Percentiles rank a stretch among this genome's conserved stretches.
Evolutionary conservation across 495 filamentous ascomycete species (phyloP).

Genomic region (Symbiotaphrina buchneri): DNA sequence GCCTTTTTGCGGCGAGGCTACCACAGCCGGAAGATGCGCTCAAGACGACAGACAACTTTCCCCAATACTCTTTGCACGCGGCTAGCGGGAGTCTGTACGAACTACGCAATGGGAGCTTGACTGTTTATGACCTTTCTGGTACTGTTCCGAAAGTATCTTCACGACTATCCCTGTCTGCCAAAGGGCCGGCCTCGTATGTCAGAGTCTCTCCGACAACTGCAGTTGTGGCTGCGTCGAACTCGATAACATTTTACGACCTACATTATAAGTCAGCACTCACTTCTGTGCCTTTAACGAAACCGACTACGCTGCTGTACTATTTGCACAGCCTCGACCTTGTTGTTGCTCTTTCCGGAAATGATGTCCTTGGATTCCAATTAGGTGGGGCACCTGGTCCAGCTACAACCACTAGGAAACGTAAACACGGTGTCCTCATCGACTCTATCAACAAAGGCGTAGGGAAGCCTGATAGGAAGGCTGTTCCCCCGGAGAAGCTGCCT

Average conservation of each 20-base stretch:
- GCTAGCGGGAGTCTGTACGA: constrained; percentile 30
- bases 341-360: constrained; percentile 1
- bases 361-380: constrained; percentile 1
- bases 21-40: too few relatives aligned
- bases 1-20: too few relatives aligned
- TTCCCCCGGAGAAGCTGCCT: too few relatives aligned
- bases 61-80: constrained; percentile 32
- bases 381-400: background rate
- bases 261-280: constrained; percentile 13
- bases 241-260: constrained; percentile 13
- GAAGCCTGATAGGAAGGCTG: too few relatives aligned
- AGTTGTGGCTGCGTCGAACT: constrained; percentile 7
- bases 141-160: constrained; percentile 17
- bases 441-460: too few relatives aligned
- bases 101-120: constrained; percentile 18
- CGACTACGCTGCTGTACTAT: constrained; percentile 2
- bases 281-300: constrained; percentile 3
- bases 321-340: background rate
- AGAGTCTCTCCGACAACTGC: constrained; percentile 13
- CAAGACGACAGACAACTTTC: too few relatives aligned
- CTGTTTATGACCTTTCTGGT: constrained; percentile 24
- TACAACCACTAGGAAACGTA: background rate
- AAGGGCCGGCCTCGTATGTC: constrained; percentile 15
- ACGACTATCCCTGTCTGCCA: constrained; percentile 3
- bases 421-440: too few relatives aligned